phyloP scores from a whole-genome alignment of 306 rosid species.

The Cajanus cajan region DNA sequence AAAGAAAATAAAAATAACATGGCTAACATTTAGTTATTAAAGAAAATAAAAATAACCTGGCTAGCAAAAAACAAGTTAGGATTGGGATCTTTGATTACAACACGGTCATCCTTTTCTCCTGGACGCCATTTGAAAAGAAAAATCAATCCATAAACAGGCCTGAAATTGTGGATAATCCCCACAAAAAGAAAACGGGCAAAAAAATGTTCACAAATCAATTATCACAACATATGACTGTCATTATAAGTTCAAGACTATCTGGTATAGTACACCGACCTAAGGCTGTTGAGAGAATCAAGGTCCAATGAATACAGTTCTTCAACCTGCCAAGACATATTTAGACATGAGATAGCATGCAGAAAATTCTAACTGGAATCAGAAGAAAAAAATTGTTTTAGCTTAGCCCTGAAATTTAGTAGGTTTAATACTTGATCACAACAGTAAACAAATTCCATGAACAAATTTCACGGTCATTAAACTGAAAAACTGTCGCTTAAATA shows the following conservation, averaged over 20 bases:
- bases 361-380: neutral
- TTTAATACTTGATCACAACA: slow-evolving; percentile 3
- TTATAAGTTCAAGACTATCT: slow-evolving; percentile 21
- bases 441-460: neutral
- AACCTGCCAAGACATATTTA: slow-evolving; percentile 60
- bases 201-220: slow-evolving; percentile 19
- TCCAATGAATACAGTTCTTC: slow-evolving; percentile 95
- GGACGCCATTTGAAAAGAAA: slow-evolving; percentile 99
- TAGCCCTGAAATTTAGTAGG: neutral
- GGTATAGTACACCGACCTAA: slow-evolving; percentile 55
- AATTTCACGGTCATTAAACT: neutral
- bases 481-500: neutral
- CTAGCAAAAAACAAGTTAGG: slow-evolving; percentile 96
- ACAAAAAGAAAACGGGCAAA: neutral
- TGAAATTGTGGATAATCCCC: slow-evolving; percentile 36
- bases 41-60: slow-evolving; percentile 59
- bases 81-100: slow-evolving; percentile 85
- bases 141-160: slow-evolving; percentile 97
- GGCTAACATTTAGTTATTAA: slow-evolving; percentile 40
- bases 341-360: slow-evolving; percentile 20
- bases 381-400: neutral
- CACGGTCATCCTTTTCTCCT: slow-evolving; percentile 93
- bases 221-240: slow-evolving; percentile 6
- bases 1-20: slow-evolving; percentile 49
- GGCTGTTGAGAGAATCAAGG: slow-evolving; percentile 71